Conservation (phyloP, 495 filamentous ascomycete species). For the Aspergillus sparsus region DNA sequence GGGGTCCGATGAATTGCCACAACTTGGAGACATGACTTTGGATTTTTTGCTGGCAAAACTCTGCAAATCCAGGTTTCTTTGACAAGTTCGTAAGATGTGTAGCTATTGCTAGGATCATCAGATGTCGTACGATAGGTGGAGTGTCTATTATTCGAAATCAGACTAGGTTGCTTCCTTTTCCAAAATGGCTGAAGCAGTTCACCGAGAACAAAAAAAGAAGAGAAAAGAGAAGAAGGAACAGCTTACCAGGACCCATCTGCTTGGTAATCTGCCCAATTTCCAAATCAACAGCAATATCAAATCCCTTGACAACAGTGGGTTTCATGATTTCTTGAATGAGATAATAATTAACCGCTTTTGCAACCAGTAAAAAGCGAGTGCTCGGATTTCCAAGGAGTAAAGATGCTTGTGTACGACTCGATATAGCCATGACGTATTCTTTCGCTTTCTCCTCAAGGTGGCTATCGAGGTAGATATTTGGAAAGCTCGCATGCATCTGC, state of each 20-base stretch:
- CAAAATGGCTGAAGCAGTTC: background rate
- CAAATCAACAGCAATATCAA: conserved; percentile 20
- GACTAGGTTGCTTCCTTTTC: too few relatives aligned
- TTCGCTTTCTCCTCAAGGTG: conserved; percentile 19
- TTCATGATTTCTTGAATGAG: conserved; percentile 25
- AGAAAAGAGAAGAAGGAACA: conserved; percentile 1
- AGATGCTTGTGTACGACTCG: conserved; percentile 16
- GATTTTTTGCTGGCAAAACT: conserved; percentile 20
- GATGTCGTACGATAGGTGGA: conserved; percentile 18
- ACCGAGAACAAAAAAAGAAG: background rate
- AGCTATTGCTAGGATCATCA: conserved; percentile 20
- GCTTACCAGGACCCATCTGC: conserved; percentile 19
- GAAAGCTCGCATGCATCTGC: conserved; percentile 18
- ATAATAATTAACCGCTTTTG: conserved; percentile 30
- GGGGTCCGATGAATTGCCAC: conserved; percentile 24
- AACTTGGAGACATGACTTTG: conserved; percentile 20
- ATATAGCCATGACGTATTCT: conserved; percentile 23
- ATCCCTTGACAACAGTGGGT: conserved; percentile 20
- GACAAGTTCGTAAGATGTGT: conserved; percentile 9
- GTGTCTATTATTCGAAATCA: conserved; percentile 12
- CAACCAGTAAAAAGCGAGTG: conserved; percentile 25
- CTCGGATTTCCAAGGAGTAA: conserved; percentile 22
- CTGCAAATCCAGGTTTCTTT: conserved; percentile 24
- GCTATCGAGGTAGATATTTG: conserved; percentile 21
- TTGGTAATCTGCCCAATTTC: conserved; percentile 22